phyloP scores from a whole-genome alignment of 2,329 filamentous ascomycete genomes.

The Thermochaetoides dissita region DNA sequence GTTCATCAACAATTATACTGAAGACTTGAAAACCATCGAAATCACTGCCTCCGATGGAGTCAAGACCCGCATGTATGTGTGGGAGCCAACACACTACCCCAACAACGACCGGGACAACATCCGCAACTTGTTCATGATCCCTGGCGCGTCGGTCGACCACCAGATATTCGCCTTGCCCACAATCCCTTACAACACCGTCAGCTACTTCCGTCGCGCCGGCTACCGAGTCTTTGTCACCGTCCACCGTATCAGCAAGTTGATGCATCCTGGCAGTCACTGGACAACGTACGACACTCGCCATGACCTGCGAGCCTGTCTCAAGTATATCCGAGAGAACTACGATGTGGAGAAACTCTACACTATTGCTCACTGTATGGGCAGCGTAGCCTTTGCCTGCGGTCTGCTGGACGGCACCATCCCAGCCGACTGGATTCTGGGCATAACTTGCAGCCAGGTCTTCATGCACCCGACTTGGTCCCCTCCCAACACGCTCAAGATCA shows the following conservation, averaged over 20 bases:
- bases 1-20: constrained; percentile 37
- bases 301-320: constrained; percentile 42
- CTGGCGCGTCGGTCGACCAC: constrained; percentile 49
- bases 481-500: constrained; percentile 42
- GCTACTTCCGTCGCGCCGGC: constrained; percentile 46
- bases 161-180: constrained; percentile 49
- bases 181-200: constrained; percentile 47
- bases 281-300: constrained; percentile 47
- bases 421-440: constrained; percentile 39
- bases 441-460: constrained; percentile 48
- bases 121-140: constrained; percentile 45
- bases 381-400: constrained; percentile 43
- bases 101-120: constrained; percentile 19
- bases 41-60: constrained; percentile 40
- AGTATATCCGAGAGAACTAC: constrained; percentile 33
- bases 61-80: constrained; percentile 39
- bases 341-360: constrained; percentile 33
- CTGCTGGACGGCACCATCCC: constrained; percentile 49
- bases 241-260: constrained; percentile 42
- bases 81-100: constrained; percentile 33
- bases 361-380: constrained; percentile 50
- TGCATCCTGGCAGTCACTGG: constrained; percentile 35
- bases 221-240: constrained; percentile 46
- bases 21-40: constrained; percentile 23
- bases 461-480: constrained; percentile 46